Evolutionary conservation across 345 rosid genomes (phyloP), one percentile per base, ranked within the genome.

Genomic region (Syzygium aqueum): DNA sequence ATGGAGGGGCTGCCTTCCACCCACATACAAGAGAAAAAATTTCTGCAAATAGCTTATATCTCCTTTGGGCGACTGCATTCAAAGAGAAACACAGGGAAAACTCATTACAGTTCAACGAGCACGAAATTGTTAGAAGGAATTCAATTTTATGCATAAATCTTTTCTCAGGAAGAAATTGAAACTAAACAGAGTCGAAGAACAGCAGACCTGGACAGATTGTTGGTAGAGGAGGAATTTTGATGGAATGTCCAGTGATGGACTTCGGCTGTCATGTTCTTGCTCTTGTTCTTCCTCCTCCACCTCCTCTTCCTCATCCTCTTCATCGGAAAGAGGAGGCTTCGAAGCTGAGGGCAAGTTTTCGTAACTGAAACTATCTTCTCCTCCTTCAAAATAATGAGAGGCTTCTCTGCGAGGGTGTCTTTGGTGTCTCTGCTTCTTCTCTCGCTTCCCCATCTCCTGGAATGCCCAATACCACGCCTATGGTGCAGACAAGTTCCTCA

Each of bases 21-120:
- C 96, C 17, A 96, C 92, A 88, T 96, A 96, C 93, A 93, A 91
- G 67, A 96, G 85, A 90, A 97, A 95, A 93, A 96, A 97, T 93
- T 97, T 96, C 88, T 91, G 97, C 94, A 96, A 56, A 89, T 97
- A 97, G 89, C 98, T 96, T 86, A 95, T 95, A 88, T 97, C 99
- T 86, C 98, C 98, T 92, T 97, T 95, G 25, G 98, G 98, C 30
- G 95, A 94, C 99, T 97, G 90, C 94, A 92, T 30, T 88, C 85
- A 33, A 84, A 13, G 85, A 40, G 54, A 57, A 28, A 77, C 30
- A 30, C 10, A 61, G 40, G 56, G 85, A 84, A 52, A 37, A 46
- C 25, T 73, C 80, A 19, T 73, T 73, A 10, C 13, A 73, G 80
- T 46, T 33, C 80, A 16, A 17, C 5, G 12, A 73, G 80, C 80